Conservation (phyloP, 2,329 filamentous ascomycete species). For the Orbilia ellipsospora region DNA sequence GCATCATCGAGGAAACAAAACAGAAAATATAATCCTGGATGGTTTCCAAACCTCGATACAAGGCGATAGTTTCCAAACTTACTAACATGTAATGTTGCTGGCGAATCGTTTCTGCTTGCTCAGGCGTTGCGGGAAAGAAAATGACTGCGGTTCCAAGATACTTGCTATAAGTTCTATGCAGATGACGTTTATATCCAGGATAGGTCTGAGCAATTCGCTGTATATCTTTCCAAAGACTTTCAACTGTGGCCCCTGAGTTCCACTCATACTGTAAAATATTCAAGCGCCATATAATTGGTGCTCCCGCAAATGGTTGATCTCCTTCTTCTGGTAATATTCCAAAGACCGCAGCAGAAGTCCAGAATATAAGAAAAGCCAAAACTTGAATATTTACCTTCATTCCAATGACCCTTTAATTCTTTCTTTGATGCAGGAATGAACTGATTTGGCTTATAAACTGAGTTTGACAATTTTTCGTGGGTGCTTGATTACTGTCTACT, state of each 20-base stretch:
- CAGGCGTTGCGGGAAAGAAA: constrained; percentile 2
- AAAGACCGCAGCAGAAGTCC: not conserved
- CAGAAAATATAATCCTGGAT: too few species aligned
- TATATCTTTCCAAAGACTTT: constrained; percentile 8
- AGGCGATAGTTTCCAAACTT: too few species aligned
- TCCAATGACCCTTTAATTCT: too few species aligned
- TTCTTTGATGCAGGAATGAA: too few species aligned
- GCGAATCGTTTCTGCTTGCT: not conserved
- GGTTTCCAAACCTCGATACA: too few species aligned
- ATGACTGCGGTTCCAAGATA: constrained; percentile 2
- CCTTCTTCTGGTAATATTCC: constrained; percentile 13
- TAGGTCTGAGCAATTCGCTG: not conserved
- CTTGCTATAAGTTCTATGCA: not conserved
- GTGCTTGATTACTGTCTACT: too few species aligned
- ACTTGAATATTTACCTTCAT: too few species aligned
- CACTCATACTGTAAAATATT: not conserved
- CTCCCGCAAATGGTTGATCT: not conserved
- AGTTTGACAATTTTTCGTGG: too few species aligned
- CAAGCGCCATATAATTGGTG: not conserved
- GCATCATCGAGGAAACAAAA: not conserved
- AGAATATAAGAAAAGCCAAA: too few species aligned
- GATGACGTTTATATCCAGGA: constrained; percentile 7
- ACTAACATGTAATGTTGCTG: not conserved
- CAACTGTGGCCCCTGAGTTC: not conserved
- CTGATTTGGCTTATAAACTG: too few species aligned